Base-by-base conservation (phyloP, 106 monocot species). In the Allium sativum region DNA sequence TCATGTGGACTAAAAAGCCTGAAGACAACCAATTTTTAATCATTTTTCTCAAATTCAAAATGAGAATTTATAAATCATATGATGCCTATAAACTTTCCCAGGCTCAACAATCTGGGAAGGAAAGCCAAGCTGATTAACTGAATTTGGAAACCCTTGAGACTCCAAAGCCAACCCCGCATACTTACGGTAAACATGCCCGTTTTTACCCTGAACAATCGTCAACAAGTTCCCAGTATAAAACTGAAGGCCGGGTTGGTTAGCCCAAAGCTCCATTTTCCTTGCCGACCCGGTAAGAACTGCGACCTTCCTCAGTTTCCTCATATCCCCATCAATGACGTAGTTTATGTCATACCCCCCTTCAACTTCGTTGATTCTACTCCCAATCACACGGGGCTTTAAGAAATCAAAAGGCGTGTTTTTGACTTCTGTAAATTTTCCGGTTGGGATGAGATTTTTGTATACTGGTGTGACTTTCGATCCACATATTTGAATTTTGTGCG, bases 101-200 rank as follows among this genome's bases (percentile, higher is more conserved):
- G 83, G 86, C 0, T 62, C 48, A 15, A 90, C 81, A 61, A 90
- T 79, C 81, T 86, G 79, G 0, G 81, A 74, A 1, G 94, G 94
- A 62, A 95, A 95, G 0, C 76, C 72, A 3, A 79, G 79, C 19
- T 79, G 83, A 60, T 95, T 83, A 0, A 95, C 86, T 7, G 94
- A 68, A 48, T 95, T 72, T 0, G 94, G 94, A 44, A 81, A 95
- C 0, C 79, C 83, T 68, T 94, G 89, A 7, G 94, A 89, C 79
- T 94, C 94, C 63, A 94, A 68, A 62, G 82, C 82, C 57, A 94
- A 14, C 7, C 58, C 89, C 0, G 10, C 83, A 53, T 95, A 43
- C 48, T 61, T 44, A 9, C 51, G 18, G 53, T 95, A 95, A 12
- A 59, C 48, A 15, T 40, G 55, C 0, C 90, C 90, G 7, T 62